Base-by-base conservation (phyloP, 768 basidiomycete species). In the Vishniacozyma victoriae region DNA sequence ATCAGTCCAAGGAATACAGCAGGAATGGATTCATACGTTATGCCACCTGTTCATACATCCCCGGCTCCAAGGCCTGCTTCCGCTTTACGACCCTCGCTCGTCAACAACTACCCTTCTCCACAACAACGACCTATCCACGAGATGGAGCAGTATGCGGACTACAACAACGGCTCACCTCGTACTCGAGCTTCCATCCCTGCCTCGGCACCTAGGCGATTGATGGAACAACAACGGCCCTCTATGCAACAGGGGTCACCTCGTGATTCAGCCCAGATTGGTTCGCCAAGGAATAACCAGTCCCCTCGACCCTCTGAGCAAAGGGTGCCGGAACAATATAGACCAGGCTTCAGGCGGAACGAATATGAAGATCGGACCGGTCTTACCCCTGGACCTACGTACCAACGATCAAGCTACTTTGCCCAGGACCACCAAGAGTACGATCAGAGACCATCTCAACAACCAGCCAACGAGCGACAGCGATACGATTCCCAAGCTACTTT, bases 211-310 rank as follows among this genome's bases (percentile, higher is more conserved):
- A 26, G 39, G 16, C 41, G 56, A 29, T 31, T 40, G 22, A 15
- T 57, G 14, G 46, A 57, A 18, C 52, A 54, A 36, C 57, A 59
- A 11, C 38, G 57, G 35, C 38, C 25, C 31, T 59, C 57, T 11
- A 37, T 50, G 3, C 38, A 43, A 3, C 33, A 24, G 14, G 50
- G 46, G 12, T 50, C 52, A 35, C 52, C 46, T 19, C 40, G 46
- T 31, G 38, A 37, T 15, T 19, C 12, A 9, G 48, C 55, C 9
- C 50, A 50, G 4, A 52, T 35, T 27, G 42, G 16, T 5, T 24
- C 20, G 1, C 19, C 39, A 1, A 47, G 24, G 19, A 37, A 27
- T 18, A 44, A 49, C 18, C 16, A 36, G 6, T 46, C 29, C 25
- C 40, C 44, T 15, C 44, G 39, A 2, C 13, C 27, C 14, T 22